phyloP scores from a whole-genome alignment of 345 rosid species.

The Ceriops zippeliana region DNA sequence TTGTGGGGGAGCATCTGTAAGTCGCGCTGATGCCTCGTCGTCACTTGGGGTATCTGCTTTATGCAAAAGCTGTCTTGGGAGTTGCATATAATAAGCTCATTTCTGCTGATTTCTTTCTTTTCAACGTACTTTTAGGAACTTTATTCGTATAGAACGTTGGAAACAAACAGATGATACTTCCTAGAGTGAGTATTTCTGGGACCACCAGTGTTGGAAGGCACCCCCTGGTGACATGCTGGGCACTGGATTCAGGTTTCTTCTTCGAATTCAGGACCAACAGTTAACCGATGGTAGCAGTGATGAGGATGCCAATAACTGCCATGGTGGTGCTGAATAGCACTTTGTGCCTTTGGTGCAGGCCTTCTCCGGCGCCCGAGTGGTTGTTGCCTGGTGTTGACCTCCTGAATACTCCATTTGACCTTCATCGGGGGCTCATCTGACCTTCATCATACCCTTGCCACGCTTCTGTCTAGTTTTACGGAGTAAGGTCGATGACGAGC shows the following conservation, averaged over 20 bases:
- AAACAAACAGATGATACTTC: constrained; percentile 24
- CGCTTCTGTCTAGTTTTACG: too few species aligned
- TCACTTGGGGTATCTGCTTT: too few species aligned
- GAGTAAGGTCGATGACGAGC: neutral
- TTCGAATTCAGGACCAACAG: constrained; percentile 33
- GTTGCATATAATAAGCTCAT: too few species aligned
- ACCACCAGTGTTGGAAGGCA: constrained; percentile 34
- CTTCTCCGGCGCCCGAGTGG: constrained; percentile 31
- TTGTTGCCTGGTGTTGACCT: constrained; percentile 53
- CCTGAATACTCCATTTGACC: constrained; percentile 52
- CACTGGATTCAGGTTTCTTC: constrained; percentile 60
- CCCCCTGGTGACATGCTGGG: constrained; percentile 49
- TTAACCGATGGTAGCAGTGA: constrained; percentile 49
- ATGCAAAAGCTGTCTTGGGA: too few species aligned
- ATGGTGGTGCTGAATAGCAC: constrained; percentile 58
- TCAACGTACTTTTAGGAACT: too few species aligned
- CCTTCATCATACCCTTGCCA: constrained; percentile 27
- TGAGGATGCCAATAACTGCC: constrained; percentile 47
- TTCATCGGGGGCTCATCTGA: constrained; percentile 66
- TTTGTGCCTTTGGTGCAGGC: constrained; percentile 62
- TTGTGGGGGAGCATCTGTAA: too few species aligned
- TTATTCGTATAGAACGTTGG: too few species aligned
- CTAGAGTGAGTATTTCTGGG: constrained; percentile 58
- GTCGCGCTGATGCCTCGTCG: too few species aligned
- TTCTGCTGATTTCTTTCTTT: too few species aligned